These are phyloP conservation scores for Oenanthe sinensis DNA, from an alignment of 129 eudicot species.

Conservation along the genomic window DNA sequence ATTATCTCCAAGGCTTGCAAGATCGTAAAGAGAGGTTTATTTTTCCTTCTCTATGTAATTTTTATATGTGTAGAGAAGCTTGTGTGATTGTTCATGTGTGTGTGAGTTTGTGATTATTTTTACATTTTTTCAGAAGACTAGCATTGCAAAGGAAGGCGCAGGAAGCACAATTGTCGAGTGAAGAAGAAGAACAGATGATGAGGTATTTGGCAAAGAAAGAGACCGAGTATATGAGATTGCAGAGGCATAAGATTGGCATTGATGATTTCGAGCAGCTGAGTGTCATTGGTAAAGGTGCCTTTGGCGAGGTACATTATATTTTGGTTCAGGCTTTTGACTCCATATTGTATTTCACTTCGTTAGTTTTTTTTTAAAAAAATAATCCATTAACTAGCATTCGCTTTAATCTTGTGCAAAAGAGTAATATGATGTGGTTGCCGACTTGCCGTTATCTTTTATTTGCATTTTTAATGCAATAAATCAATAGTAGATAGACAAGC, in stretches of 20 bases:
- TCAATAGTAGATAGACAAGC: too few relatives aligned
- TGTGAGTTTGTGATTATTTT: slow-evolving; percentile 14
- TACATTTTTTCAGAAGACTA: slow-evolving; percentile 44
- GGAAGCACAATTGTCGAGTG: slow-evolving; percentile 67
- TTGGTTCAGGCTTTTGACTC: not conserved
- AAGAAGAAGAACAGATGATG: slow-evolving; percentile 73
- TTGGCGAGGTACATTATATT: slow-evolving; percentile 61
- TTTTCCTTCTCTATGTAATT: not conserved
- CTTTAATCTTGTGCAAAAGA: too few relatives aligned
- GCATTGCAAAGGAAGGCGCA: slow-evolving; percentile 72
- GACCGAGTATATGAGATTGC: slow-evolving; percentile 86
- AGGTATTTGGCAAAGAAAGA: slow-evolving; percentile 82
- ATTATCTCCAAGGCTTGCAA: slow-evolving; percentile 71
- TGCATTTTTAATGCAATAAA: too few relatives aligned
- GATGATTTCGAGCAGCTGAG: slow-evolving; percentile 88
- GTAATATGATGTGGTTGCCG: too few relatives aligned
- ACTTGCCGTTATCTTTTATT: too few relatives aligned
- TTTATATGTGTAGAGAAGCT: not conserved
- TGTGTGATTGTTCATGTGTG: not conserved
- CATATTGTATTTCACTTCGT: too few relatives aligned
- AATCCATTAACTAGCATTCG: too few relatives aligned
- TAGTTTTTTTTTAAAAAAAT: too few relatives aligned
- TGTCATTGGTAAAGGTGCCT: slow-evolving; percentile 87
- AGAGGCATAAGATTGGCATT: slow-evolving; percentile 87
- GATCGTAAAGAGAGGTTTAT: slow-evolving; percentile 77